Base-by-base conservation (phyloP, 441 rosid genomes). In the Croton setiger region DNA sequence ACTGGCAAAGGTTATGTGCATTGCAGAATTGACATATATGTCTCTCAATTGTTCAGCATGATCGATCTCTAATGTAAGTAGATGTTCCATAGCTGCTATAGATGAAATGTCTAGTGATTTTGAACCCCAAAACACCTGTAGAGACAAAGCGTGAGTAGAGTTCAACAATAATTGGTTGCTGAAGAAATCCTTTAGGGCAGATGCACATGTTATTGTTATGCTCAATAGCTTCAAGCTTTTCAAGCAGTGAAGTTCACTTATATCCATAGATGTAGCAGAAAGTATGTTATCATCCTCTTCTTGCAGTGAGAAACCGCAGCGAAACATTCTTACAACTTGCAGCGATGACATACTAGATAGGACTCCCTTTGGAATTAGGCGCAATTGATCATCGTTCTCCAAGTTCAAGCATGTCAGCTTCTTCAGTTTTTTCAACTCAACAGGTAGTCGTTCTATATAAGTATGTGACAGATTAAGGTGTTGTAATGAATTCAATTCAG, bases 401-500 rank as follows among this genome's bases (percentile, higher is more conserved):
- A 79, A 37, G 66, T 68, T 47, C 56, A 80, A 36, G 27, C 75
- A 65, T 64, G 39, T 78, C 11, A 80, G 60, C 9, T 43, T 75
- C n/a, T n/a, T 35, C 67, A 84, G 57, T 17, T 7, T 8, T 48
- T 51, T 66, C 0, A 84, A 20, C 63, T 68, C 73, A 21, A 0
- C 21, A 0, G 83, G 80, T 15, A 83, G n/a, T 11, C 3, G 5
- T 13, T 2, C 37, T 21, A 68, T 47, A 17, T 2, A 3, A 18
- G 66, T 60, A 0, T 0, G 0, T 0, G 66, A 53, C 1, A 75
- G 6, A 17, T 70, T 33, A 10, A 75, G 78, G 61, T 36, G 48
- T 11, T 71, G 61, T 1, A 78, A 23, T 17, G 73, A 70, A 15
- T 33, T 63, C 56, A 75, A 21, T 1, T 21, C 37, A 39, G 67